phyloP scores from a whole-genome alignment of 441 rosid genomes.

The Mallotus japonicus region DNA sequence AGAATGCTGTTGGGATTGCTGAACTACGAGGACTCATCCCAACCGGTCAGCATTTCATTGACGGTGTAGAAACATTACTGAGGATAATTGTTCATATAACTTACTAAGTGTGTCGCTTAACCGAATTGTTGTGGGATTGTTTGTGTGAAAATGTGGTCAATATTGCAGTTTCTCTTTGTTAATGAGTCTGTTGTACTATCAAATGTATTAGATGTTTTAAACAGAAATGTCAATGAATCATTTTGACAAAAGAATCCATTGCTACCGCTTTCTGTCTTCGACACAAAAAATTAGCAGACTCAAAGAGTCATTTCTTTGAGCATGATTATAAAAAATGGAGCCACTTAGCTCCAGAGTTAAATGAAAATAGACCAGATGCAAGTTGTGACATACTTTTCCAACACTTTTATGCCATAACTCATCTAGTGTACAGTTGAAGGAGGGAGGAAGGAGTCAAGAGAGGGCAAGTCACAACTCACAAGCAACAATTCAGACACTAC shows the following conservation, averaged over 20 bases:
- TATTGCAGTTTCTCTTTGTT: conserved; percentile 20
- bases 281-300: not conserved
- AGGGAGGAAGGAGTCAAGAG: not conserved
- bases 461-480: not conserved
- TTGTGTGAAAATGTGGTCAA: conserved; percentile 23
- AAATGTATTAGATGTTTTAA: conserved; percentile 6
- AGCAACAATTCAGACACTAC: not conserved
- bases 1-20: conserved; percentile 71
- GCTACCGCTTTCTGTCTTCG: not conserved
- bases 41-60: conserved; percentile 60
- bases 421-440: not conserved
- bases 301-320: not conserved
- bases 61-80: conserved; percentile 73
- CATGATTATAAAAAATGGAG: not conserved
- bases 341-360: not conserved
- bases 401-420: not conserved
- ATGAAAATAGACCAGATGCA: not conserved
- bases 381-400: not conserved
- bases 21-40: conserved; percentile 74
- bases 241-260: not conserved
- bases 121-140: conserved; percentile 25
- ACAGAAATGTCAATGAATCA: not conserved
- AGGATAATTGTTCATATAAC: conserved; percentile 69
- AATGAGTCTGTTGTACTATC: conserved; percentile 14
- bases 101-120: conserved; percentile 32